Evolutionary conservation across 208 protist genomes (phyloP).

Genomic region (Herpetomonas tarakana): DNA sequence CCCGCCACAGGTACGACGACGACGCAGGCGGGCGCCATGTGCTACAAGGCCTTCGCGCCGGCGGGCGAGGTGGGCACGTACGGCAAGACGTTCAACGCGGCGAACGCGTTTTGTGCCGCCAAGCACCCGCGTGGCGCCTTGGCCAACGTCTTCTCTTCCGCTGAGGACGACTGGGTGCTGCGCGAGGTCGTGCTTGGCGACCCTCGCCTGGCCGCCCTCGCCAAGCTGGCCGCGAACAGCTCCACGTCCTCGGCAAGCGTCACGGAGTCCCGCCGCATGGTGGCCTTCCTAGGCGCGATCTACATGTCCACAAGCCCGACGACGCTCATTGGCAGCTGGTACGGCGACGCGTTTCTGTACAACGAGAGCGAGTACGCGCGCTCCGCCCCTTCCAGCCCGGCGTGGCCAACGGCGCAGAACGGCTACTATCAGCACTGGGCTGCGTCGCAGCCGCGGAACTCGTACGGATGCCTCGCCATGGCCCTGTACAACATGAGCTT

Average conservation of each 20-base stretch:
- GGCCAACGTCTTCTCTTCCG: constrained; percentile 33
- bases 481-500: constrained; percentile 9
- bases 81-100: constrained; percentile 27
- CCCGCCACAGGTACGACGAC: constrained; percentile 21
- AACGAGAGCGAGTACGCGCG: constrained; percentile 18
- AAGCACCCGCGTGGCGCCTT: constrained; percentile 46
- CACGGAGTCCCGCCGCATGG: constrained; percentile 9
- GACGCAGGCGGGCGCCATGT: constrained; percentile 22
- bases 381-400: constrained; percentile 39
- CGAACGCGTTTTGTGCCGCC: constrained; percentile 26
- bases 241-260: not conserved
- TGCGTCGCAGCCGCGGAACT: constrained; percentile 23
- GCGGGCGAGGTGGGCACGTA: constrained; percentile 25
- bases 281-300: constrained; percentile 45
- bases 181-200: constrained; percentile 17
- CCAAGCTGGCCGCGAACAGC: not conserved
- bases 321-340: constrained; percentile 51
- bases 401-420: constrained; percentile 57
- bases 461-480: constrained; percentile 47
- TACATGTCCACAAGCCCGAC: constrained; percentile 38
- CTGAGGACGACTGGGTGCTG: constrained; percentile 41
- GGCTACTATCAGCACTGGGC: constrained; percentile 48
- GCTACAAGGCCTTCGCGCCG: constrained; percentile 44
- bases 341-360: constrained; percentile 39
- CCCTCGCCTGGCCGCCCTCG: not conserved